Base-by-base conservation (phyloP, 306 rosid species). In the Corylus avellana region DNA sequence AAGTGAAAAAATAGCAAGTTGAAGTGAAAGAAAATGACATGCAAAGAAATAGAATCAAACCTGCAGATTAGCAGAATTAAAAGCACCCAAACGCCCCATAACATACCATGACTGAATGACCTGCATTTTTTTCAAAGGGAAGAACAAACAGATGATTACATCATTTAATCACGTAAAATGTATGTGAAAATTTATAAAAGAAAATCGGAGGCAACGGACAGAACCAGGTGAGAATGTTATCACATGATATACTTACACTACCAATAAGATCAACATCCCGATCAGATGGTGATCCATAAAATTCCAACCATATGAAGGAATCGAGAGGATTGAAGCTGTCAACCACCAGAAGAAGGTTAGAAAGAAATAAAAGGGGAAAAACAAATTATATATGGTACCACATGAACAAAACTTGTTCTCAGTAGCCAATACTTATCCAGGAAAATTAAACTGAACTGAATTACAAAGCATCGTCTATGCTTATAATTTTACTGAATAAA, bases 61-160 rank as follows among this genome's bases (percentile, higher is more conserved):
- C 97, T 92, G 97, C 84, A 95, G 88, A 85, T 92, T 92, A 46
- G 91, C 79, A 84, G 97, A 91, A 84, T 92, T 95, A 84, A 86
- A 95, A 79, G 96, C 91, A 75, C 98, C 98, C 84, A 95, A 82
- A 76, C 98, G 96, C 64, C 98, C 98, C 92, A 92, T 85, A 83
- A 92, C 94, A 87, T 95, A 95, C 97, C 98, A 92, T 11, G 98
- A 92, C 73, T 95, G 98, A 82, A 92, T 84, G 53, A 90, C 97
- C 96, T 95, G 89, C 86, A 88, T 17, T 77, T 66, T 51, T 51
- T 42, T 75, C 7, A 35, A 54, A 29, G 4, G 49, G 73, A 49
- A 10, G 46, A 12, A 6, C 11, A 58, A 53, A 44, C 54, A 50
- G 67, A 50, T 7, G 54, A 13, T 49, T 25, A 29, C 58, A 61